Evolutionary conservation across 2,329 filamentous ascomycete genomes (phyloP).

Genomic region (Fusarium sp.): DNA sequence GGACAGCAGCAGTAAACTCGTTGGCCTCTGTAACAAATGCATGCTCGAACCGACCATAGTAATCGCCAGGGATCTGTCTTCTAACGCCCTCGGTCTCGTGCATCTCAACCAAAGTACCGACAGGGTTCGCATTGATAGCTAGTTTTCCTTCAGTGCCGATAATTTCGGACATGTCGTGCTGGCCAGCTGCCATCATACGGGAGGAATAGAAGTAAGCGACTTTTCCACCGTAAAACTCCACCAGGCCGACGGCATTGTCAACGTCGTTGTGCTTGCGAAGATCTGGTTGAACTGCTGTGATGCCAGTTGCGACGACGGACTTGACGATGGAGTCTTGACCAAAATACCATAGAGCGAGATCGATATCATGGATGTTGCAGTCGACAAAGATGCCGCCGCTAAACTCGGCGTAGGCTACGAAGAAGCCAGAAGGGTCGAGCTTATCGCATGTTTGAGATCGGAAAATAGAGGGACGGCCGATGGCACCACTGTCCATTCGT

Average conservation of each 20-base stretch:
- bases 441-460: constrained; percentile 77
- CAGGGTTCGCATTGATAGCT: constrained; percentile 69
- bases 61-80: constrained; percentile 71
- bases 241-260: constrained; percentile 61
- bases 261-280: constrained; percentile 51
- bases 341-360: constrained; percentile 53
- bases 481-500: constrained; percentile 64
- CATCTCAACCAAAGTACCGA: constrained; percentile 66
- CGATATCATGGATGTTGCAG: constrained; percentile 77
- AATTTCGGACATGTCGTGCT: constrained; percentile 75
- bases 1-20: constrained; percentile 70
- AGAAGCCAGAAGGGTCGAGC: constrained; percentile 74
- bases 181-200: constrained; percentile 77
- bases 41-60: constrained; percentile 72
- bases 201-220: constrained; percentile 74
- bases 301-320: constrained; percentile 49
- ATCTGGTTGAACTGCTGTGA: constrained; percentile 51
- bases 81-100: constrained; percentile 63
- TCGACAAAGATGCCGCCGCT: constrained; percentile 78
- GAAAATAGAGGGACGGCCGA: constrained; percentile 71
- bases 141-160: constrained; percentile 76
- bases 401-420: constrained; percentile 74
- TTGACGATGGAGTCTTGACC: constrained; percentile 51
- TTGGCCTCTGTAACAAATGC: constrained; percentile 74
- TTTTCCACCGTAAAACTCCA: constrained; percentile 74